Evolutionary conservation across 306 rosid species (phyloP).

Genomic region (Sechiopsis laciniata): DNA sequence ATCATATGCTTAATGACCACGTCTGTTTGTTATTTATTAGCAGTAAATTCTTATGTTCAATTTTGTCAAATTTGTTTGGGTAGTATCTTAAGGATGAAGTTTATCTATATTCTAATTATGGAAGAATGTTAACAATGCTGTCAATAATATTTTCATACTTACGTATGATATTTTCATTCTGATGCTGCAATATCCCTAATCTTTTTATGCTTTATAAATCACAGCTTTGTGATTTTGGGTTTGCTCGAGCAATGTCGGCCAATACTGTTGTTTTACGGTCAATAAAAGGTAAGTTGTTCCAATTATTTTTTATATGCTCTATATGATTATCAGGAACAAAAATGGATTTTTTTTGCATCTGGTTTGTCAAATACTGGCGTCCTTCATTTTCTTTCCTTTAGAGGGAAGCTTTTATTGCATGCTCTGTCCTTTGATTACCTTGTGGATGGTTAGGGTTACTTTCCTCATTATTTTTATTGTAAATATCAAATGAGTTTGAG

Average conservation of each 20-base stretch:
- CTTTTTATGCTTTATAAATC: conserved; percentile 20
- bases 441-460: not conserved
- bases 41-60: not conserved
- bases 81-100: not conserved
- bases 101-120: not conserved
- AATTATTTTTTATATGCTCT: conserved; percentile 20
- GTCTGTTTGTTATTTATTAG: not conserved
- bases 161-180: not conserved
- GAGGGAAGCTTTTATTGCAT: not conserved
- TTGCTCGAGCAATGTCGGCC: conserved; percentile 98
- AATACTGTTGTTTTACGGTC: conserved; percentile 94
- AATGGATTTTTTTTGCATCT: not conserved
- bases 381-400: conserved; percentile 3
- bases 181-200: not conserved
- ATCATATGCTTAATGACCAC: not conserved
- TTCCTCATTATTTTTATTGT: not conserved
- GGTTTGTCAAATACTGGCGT: not conserved
- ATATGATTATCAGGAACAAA: conserved; percentile 6
- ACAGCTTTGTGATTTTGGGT: conserved; percentile 98
- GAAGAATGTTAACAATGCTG: not conserved
- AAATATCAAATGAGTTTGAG: conserved; percentile 8
- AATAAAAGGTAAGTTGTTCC: conserved; percentile 64
- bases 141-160: not conserved
- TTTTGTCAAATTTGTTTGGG: not conserved
- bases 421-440: not conserved